These are phyloP conservation scores for Aspergillus sparsus DNA, from an alignment of 495 filamentous ascomycete species.

Conservation along the genomic window DNA sequence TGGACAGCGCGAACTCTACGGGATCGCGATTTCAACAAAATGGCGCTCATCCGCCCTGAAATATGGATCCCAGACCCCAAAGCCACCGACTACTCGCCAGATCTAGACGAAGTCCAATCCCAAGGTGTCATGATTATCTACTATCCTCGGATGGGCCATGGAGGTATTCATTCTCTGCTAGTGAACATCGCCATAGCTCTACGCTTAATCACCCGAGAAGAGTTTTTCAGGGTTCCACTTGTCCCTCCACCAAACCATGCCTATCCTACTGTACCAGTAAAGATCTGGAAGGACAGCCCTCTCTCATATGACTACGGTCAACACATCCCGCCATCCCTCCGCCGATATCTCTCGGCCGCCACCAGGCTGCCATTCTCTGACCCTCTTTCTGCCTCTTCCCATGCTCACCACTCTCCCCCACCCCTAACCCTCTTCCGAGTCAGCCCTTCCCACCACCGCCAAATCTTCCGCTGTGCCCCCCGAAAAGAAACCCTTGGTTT, in stretches of 20 bases:
- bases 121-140: conserved; percentile 42
- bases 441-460: conserved; percentile 58
- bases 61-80: conserved; percentile 75
- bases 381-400: conserved; percentile 1
- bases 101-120: conserved; percentile 37
- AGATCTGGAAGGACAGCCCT: conserved; percentile 75
- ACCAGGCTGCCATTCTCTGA: conserved; percentile 1
- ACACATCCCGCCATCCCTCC: conserved; percentile 58
- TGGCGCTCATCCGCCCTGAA: conserved; percentile 74
- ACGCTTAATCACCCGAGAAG: conserved; percentile 27
- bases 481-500: conserved; percentile 67
- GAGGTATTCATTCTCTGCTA: conserved; percentile 13
- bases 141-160: conserved; percentile 33
- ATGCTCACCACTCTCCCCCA: conserved; percentile 40
- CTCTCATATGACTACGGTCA: conserved; percentile 47
- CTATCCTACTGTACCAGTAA: conserved; percentile 64
- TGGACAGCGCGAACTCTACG: conserved; percentile 77
- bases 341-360: conserved; percentile 46
- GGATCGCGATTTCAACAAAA: conserved; percentile 67
- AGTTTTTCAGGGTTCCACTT: conserved; percentile 63
- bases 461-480: conserved; percentile 77
- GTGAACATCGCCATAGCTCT: conserved; percentile 25
- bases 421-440: conserved; percentile 72
- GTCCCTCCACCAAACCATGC: conserved; percentile 54
- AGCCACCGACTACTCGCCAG: conserved; percentile 43